phyloP scores from a whole-genome alignment of 2,329 filamentous ascomycete species.

The Fusarium burgessii region DNA sequence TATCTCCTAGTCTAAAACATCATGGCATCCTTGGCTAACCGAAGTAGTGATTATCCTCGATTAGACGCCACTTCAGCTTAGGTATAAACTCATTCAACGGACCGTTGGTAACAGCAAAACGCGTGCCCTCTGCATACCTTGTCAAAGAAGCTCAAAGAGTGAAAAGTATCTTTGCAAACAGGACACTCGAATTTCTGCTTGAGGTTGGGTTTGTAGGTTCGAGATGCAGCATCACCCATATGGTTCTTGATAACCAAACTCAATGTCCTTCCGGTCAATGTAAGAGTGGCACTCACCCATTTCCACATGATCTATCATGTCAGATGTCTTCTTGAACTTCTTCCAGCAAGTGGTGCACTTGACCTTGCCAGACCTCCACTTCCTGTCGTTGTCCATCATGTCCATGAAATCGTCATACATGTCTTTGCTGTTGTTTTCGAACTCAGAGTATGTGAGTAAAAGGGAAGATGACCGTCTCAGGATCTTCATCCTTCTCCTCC shows the following conservation, averaged over 20 bases:
- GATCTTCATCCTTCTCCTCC: no score
- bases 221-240: not conserved
- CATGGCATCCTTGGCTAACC: not conserved
- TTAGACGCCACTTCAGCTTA: not conserved
- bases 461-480: no score
- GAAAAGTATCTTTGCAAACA: rapidly evolving
- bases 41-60: not conserved
- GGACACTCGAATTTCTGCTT: not conserved
- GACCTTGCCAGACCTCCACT: not conserved
- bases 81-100: not conserved
- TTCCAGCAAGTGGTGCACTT: not conserved
- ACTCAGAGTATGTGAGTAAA: not conserved
- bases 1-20: not conserved
- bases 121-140: not conserved
- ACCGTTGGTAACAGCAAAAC: rapidly evolving
- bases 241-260: not conserved
- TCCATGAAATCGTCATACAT: not conserved
- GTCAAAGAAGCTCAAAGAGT: not conserved
- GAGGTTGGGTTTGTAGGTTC: not conserved
- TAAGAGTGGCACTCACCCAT: not conserved
- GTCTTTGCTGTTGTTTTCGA: not conserved
- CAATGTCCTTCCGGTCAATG: not conserved
- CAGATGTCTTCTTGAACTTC: not conserved
- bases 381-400: not conserved
- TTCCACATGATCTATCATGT: not conserved